phyloP scores from a whole-genome alignment of 805 yeast genomes.

The Cephaloascus fragrans region DNA sequence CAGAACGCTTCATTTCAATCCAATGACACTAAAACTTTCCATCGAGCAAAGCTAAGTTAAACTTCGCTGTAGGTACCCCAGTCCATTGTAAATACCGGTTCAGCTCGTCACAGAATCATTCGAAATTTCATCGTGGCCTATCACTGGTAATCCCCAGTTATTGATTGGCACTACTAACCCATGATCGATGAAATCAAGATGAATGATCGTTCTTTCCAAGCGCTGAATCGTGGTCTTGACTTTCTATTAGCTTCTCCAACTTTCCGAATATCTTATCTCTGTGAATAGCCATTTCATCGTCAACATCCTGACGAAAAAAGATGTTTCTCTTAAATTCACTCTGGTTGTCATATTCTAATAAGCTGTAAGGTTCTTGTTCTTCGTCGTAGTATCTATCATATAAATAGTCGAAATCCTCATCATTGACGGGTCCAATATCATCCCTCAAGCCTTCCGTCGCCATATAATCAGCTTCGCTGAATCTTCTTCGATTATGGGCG shows the following conservation, averaged over 20 bases:
- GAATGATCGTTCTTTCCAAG: too few species aligned
- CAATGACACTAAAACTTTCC: too few species aligned
- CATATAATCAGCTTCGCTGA: slow-evolving; percentile 13
- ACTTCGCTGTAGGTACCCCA: too few species aligned
- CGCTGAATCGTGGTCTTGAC: too few species aligned
- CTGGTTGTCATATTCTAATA: slow-evolving; percentile 4
- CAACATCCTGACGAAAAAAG: slow-evolving; percentile 48
- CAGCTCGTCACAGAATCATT: too few species aligned
- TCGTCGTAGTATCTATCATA: slow-evolving; percentile 6
- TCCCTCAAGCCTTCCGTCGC: slow-evolving; percentile 16
- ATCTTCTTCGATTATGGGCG: slow-evolving; percentile 18
- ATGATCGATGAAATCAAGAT: too few species aligned
- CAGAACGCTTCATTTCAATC: too few species aligned
- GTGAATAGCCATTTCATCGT: slow-evolving; percentile 53
- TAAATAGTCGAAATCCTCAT: slow-evolving; percentile 17
- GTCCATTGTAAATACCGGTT: too few species aligned
- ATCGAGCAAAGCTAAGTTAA: too few species aligned
- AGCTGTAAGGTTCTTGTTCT: slow-evolving; percentile 7
- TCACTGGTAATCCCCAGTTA: too few species aligned
- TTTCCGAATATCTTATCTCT: slow-evolving; percentile 53
- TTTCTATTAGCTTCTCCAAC: slow-evolving; percentile 47
- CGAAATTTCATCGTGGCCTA: too few species aligned
- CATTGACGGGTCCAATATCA: slow-evolving; percentile 5
- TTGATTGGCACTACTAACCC: too few species aligned
- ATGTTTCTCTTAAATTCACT: slow-evolving; percentile 27